Percentiles rank a stretch among this genome's conserved stretches.
Conservation (phyloP, 2,329 filamentous ascomycete genomes). For the Trichoderma cornu-damae region DNA sequence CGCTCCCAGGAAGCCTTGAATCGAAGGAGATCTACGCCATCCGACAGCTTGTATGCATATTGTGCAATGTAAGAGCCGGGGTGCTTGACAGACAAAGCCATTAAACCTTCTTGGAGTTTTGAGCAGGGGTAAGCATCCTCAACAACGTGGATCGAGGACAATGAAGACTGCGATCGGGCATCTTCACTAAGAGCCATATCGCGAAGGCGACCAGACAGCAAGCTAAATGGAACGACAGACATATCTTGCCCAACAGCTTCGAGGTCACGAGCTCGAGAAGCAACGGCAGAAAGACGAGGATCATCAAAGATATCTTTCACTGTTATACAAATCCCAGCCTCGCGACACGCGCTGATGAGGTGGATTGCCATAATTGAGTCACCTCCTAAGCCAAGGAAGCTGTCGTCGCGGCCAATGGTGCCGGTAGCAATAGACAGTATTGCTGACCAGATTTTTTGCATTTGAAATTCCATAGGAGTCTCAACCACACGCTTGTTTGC, state of each 20-base stretch:
- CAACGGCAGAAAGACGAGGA: slow-evolving; percentile 10
- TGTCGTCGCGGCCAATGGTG: slow-evolving; percentile 19
- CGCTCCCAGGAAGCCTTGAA: slow-evolving; percentile 21
- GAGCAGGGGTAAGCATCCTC: slow-evolving; percentile 21
- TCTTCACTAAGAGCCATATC: not conserved
- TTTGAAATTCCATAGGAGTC: not conserved
- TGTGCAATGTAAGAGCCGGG: slow-evolving; percentile 17
- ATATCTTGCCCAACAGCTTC: not conserved
- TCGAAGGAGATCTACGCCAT: not conserved
- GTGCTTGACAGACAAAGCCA: slow-evolving; percentile 20
- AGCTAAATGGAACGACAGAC: not conserved
- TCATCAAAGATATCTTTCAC: slow-evolving; percentile 17
- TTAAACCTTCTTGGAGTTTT: slow-evolving; percentile 20
- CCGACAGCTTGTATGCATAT: slow-evolving; percentile 1
- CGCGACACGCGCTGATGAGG: slow-evolving; percentile 7
- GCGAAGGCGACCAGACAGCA: not conserved
- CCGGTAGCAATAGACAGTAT: slow-evolving; percentile 9
- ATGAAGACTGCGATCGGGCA: not conserved
- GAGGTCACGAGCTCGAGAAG: not conserved
- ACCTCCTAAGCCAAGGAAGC: slow-evolving; percentile 27
- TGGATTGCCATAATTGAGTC: slow-evolving; percentile 31
- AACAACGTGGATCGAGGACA: not conserved
- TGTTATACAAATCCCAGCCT: slow-evolving; percentile 14
- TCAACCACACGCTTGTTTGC: not conserved
- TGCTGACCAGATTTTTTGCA: slow-evolving; percentile 20